Evolutionary conservation across 2,329 filamentous ascomycete species (phyloP).

Genomic region (Cercospora canescens): DNA sequence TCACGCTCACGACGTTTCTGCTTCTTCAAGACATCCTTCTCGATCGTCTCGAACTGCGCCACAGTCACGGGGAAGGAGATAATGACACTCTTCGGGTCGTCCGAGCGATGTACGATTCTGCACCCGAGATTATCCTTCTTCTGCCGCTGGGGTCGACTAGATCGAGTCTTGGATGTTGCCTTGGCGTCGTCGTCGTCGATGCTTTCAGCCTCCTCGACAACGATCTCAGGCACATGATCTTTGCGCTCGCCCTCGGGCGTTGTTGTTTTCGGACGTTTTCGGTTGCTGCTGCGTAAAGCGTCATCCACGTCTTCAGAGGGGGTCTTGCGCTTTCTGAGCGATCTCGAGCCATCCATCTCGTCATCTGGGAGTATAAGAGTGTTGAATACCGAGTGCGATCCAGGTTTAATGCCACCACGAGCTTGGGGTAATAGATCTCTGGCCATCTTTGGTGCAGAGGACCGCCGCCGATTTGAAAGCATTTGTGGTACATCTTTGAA

Average conservation of each 20-base stretch:
- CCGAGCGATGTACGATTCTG: slow-evolving; percentile 32
- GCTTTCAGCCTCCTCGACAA: slow-evolving; percentile 22
- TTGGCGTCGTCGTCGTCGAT: slow-evolving; percentile 26
- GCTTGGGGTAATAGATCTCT: slow-evolving; percentile 69
- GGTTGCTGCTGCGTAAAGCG: slow-evolving; percentile 36
- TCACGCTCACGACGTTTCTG: slow-evolving; percentile 49
- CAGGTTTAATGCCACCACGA: slow-evolving; percentile 62
- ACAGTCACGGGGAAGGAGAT: slow-evolving; percentile 47
- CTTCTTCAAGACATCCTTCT: slow-evolving; percentile 53
- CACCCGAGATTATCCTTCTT: slow-evolving; percentile 41
- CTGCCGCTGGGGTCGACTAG: slow-evolving; percentile 57
- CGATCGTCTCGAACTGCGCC: slow-evolving; percentile 38
- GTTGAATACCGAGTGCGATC: slow-evolving; percentile 77
- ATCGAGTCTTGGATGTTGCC: slow-evolving; percentile 33
- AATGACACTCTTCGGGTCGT: slow-evolving; percentile 50
- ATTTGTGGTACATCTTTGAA: slow-evolving; percentile 40
- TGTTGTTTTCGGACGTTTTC: slow-evolving; percentile 45
- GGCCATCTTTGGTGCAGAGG: slow-evolving; percentile 65
- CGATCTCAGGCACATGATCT: slow-evolving; percentile 8
- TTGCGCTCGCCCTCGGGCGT: slow-evolving; percentile 30
- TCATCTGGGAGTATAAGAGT: slow-evolving; percentile 71
- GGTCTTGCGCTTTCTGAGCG: slow-evolving; percentile 78
- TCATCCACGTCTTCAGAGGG: slow-evolving; percentile 61
- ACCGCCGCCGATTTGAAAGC: slow-evolving; percentile 50
- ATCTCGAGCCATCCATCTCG: slow-evolving; percentile 72